phyloP scores from a whole-genome alignment of 208 protist species.

The Porcisia deanei region DNA sequence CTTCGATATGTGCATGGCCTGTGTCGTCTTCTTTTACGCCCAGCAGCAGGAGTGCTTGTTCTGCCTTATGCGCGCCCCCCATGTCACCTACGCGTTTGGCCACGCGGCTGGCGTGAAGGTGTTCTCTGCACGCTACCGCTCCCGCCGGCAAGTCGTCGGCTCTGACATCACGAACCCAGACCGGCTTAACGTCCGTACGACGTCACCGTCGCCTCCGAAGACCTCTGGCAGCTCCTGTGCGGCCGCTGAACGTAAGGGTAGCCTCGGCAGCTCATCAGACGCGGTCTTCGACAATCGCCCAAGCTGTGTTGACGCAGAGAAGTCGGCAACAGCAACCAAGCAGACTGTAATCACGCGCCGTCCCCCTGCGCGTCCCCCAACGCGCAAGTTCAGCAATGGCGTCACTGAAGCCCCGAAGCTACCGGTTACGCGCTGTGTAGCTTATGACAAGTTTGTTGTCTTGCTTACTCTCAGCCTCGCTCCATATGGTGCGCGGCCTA shows the following conservation, averaged over 20 bases:
- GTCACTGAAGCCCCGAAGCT: not conserved
- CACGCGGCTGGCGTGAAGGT: conserved; percentile 38
- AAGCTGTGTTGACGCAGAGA: conserved; percentile 10
- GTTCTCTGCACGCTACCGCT: conserved; percentile 13
- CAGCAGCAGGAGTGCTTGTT: conserved; percentile 27
- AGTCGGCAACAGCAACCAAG: not conserved
- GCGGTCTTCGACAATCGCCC: not conserved
- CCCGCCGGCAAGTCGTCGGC: conserved; percentile 3
- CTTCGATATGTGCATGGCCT: conserved; percentile 75
- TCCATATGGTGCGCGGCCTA: conserved; percentile 53
- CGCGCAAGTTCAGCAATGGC: conserved; percentile 3
- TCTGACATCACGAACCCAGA: not conserved
- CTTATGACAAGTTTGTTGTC: not conserved
- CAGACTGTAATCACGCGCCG: not conserved
- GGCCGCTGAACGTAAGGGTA: not conserved
- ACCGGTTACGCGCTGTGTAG: conserved; percentile 21
- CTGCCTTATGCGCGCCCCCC: conserved; percentile 20
- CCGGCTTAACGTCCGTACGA: not conserved
- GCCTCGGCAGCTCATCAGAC: not conserved
- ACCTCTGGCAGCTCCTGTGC: not conserved
- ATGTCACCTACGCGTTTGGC: conserved; percentile 34
- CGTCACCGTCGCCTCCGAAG: not conserved
- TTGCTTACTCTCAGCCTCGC: conserved; percentile 28
- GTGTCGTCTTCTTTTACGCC: conserved; percentile 57
- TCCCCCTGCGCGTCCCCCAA: conserved; percentile 19